Evolutionary conservation across 2,329 filamentous ascomycete genomes (phyloP), one percentile per base, ranked within the genome.

Genomic region (Dactylellina drechsleri): DNA sequence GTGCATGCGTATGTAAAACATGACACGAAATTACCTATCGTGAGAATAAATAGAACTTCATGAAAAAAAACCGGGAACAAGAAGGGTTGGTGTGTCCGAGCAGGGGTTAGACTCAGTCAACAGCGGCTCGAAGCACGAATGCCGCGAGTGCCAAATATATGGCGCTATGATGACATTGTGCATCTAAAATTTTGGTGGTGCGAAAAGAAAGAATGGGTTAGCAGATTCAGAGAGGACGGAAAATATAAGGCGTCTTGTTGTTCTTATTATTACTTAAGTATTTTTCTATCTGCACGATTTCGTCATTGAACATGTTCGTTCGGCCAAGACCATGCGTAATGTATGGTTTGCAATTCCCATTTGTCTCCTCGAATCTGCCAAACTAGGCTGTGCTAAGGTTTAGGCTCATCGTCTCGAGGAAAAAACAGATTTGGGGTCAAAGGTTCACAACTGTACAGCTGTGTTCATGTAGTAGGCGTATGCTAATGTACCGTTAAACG

Each of bases 131-230:
- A 68, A 45, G 71, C 59, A 67, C 23, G 10, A 36, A 36, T 7
- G 10, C 31, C 31, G 16, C 23, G 50, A 60, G 64, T 65, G 64
- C 71, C 71, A 68, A 75, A 75, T 68, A 62, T 74, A 68, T 64
- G 52, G 57, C 47, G 58, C 45, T 49, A 68, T 75, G 71, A 75
- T 68, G 64, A 68, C 41, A 75, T 75, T 60, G 57, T 67, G 64
- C 71, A 60, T 59, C 15, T 43, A 1, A 47, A 28, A 41, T 58
- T 54, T 54, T 23, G 16, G 36, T 26, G 16, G 60, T 45, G 20
- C 66, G 15, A 57, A 62, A 7, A 31, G 7, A 36, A 36, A 7
- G 10, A 36, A 36, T 36, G 6, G 31, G 31, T 36, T 36, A 41
- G 68, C 52, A 52, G 53, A 47, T 47, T 16, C 15, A 45, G 52